phyloP scores from a whole-genome alignment of 75 land plant genomes.

The Ceratopteris richardii region DNA sequence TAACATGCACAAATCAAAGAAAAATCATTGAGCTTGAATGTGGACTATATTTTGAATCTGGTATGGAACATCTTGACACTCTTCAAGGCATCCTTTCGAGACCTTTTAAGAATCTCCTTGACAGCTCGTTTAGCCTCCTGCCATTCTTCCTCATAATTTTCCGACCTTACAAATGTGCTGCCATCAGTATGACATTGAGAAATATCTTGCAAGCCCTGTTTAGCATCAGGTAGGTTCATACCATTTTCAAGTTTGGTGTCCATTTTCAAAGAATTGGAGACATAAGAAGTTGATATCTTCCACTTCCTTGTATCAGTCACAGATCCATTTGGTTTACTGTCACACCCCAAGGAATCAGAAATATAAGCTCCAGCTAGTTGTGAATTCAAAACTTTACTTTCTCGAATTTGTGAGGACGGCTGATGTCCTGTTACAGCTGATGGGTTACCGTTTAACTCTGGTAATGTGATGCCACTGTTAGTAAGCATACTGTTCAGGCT shows the following conservation, averaged over 20 bases:
- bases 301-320: no score
- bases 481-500: neutral
- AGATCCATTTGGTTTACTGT: no score
- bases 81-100: slow-evolving; percentile 2
- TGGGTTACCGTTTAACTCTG: neutral
- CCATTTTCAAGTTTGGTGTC: no score
- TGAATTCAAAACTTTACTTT: no score
- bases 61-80: slow-evolving; percentile 1
- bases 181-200: neutral
- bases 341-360: no score
- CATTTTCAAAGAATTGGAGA: no score
- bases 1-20: no score
- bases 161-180: neutral
- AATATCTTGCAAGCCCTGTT: neutral
- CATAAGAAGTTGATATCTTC: no score
- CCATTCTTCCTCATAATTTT: slow-evolving; percentile 5
- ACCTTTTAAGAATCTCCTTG: neutral
- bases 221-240: neutral
- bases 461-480: neutral
- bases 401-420: neutral
- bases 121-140: neutral
- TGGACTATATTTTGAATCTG: neutral
- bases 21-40: no score
- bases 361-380: no score
- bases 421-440: neutral